Conservation (phyloP, 768 basidiomycete genomes). For the Tricholoma terreum region DNA sequence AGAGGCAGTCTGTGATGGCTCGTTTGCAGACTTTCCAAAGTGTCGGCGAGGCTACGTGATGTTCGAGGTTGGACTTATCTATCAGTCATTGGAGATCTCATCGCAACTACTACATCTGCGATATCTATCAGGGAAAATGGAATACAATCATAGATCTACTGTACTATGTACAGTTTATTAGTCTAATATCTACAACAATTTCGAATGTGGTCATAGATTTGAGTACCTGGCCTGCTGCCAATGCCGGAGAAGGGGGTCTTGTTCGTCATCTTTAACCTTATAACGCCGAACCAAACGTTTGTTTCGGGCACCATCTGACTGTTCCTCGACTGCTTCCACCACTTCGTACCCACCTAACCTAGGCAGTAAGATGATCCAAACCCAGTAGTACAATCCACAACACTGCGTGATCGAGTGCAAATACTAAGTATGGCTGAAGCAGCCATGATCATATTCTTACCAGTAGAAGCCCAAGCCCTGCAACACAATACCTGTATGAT, state of each 20-base stretch:
- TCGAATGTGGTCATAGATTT: not conserved
- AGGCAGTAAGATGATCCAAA: conserved; percentile 46
- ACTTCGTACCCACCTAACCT: conserved; percentile 42
- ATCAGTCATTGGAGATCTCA: not conserved
- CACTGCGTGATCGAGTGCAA: conserved; percentile 15
- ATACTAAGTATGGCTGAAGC: not conserved
- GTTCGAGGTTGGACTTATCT: not conserved
- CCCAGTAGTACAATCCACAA: conserved; percentile 33
- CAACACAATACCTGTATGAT: conserved; percentile 27
- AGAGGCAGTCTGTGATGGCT: conserved; percentile 32
- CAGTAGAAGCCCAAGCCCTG: conserved; percentile 23
- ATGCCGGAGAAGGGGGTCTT: conserved; percentile 8
- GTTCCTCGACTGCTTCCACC: conserved; percentile 43
- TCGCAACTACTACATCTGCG: too few relatives aligned
- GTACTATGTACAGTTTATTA: too few relatives aligned
- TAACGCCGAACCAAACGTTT: conserved; percentile 33
- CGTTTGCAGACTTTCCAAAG: not conserved
- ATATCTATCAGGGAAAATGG: too few relatives aligned
- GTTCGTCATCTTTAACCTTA: conserved; percentile 11
- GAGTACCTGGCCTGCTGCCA: not conserved
- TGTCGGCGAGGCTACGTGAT: not conserved
- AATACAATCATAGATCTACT: too few relatives aligned
- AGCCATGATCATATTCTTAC: conserved; percentile 12
- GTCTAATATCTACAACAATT: not conserved
- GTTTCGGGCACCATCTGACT: conserved; percentile 32